Evolutionary conservation across 225 moss, liverwort and hornwort species (phyloP).

Genomic region (Bryoerythrophyllum caledonicum): DNA sequence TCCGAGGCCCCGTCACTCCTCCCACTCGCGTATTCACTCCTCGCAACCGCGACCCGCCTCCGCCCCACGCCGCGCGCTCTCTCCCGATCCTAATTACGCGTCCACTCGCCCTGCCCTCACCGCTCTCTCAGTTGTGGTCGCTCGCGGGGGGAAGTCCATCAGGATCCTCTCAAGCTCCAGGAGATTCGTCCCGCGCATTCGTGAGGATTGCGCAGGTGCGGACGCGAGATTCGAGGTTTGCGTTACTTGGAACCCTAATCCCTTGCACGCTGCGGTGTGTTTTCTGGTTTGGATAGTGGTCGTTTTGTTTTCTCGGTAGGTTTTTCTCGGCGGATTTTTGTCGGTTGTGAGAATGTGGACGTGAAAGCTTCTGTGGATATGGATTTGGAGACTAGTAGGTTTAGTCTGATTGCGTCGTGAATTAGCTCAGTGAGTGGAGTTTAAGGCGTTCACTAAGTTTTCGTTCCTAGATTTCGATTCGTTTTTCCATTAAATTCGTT

Average conservation of each 20-base stretch:
- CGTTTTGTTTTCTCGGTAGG: neutral
- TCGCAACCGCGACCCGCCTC: neutral
- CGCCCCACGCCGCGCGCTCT: neutral
- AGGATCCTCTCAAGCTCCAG: neutral
- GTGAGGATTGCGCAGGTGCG: slow-evolving; percentile 2
- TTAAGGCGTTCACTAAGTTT: neutral
- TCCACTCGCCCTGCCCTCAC: neutral
- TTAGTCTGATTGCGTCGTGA: neutral
- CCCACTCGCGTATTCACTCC: neutral
- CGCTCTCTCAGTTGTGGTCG: neutral
- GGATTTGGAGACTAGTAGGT: neutral
- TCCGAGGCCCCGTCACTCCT: neutral
- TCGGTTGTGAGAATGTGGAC: slow-evolving; percentile 5
- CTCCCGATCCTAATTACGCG: neutral
- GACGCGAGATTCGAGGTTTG: slow-evolving; percentile 10
- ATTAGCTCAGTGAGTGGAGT: neutral
- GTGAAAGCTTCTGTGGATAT: neutral
- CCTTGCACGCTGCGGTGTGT: neutral
- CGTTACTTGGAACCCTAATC: slow-evolving; percentile 21
- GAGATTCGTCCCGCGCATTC: neutral
- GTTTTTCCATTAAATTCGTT: neutral
- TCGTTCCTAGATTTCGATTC: neutral
- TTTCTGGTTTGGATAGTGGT: neutral
- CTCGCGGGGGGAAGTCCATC: neutral
- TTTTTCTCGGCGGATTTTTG: no score